Evolutionary conservation across 208 protist genomes (phyloP), one percentile per base, ranked within the genome.

Genomic region (Tritrichomonas musculus): DNA sequence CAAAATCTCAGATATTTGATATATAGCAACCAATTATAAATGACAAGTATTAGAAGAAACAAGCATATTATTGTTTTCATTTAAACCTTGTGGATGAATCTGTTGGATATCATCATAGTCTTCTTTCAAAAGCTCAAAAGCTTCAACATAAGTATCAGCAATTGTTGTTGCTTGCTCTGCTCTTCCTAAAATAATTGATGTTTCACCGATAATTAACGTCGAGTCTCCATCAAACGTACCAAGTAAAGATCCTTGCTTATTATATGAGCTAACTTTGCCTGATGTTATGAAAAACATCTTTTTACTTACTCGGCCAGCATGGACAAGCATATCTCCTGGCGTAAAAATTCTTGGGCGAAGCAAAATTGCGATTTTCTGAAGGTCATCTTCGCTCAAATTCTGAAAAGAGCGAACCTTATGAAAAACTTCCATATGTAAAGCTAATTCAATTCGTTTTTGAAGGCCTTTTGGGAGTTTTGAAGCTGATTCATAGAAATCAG

Each of bases 401-500:
- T 57, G n/a, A 22, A 88, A 88, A 60, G 41, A 30, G 33, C 39
- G 47, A 2, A 88, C 47, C 57, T 57, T 53, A 39, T 53, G 0
- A 30, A 88, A 88, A 14, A 88, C 41, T n/a, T 88, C 47, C 0
- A 14, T 5, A 33, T 88, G 47, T 33, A 88, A 20, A 39, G 47
- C 20, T 27, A 88, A 36, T n/a, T 11, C 8, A 5, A 88, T 14
- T 39, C 39, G 25, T 49, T 88, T 88, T 57, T 88, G 77, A 4
- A 88, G 27, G 0, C 5, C 20, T 60, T 53, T 39, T 57, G 77
- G 77, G 17, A 88, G 33, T 60, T 88, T 53, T 60, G 9, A 33
- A 53, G 77, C 77, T 22, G 77, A 57, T 88, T 88, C 47, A 39
- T 44, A 88, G 47, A 60, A 88, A 17, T 88, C 77, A 17, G 77